Conservation (phyloP, 1,284 basidiomycete species). For the Trichosporon ovoides region DNA sequence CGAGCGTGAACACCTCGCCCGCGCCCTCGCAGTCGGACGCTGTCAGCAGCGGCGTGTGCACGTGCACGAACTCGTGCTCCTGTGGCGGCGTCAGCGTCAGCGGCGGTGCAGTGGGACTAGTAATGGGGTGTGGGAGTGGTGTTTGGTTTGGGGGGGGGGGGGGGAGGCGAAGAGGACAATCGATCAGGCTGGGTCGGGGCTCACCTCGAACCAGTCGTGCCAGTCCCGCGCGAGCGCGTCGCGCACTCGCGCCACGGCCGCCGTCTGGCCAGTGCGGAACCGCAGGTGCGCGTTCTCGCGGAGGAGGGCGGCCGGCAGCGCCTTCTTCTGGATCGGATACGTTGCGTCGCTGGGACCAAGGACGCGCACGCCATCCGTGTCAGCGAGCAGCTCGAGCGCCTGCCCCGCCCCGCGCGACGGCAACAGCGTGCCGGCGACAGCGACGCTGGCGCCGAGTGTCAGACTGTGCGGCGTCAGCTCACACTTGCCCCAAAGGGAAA, state of each 20-base stretch:
- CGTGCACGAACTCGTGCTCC: slow-evolving; percentile 70
- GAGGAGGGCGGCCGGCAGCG: slow-evolving; percentile 66
- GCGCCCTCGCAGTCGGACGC: slow-evolving; percentile 95
- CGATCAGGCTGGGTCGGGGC: too few relatives aligned
- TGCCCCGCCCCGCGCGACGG: slow-evolving; percentile 65
- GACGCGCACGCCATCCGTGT: slow-evolving; percentile 60
- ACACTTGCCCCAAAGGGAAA: background rate
- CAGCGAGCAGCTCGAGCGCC: slow-evolving; percentile 59
- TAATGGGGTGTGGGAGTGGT: background rate
- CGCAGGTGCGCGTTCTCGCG: slow-evolving; percentile 78
- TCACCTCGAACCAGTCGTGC: slow-evolving; percentile 65
- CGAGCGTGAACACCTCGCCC: slow-evolving; percentile 80
- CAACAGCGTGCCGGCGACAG: slow-evolving; percentile 61
- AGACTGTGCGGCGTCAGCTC: slow-evolving; percentile 39
- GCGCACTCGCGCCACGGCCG: slow-evolving; percentile 69
- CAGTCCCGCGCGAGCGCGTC: slow-evolving; percentile 56
- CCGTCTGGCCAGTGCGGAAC: slow-evolving; percentile 65
- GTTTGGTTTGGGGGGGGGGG: background rate
- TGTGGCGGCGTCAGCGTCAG: slow-evolving; percentile 38
- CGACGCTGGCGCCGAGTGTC: slow-evolving; percentile 67
- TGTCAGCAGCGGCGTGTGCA: slow-evolving; percentile 82
- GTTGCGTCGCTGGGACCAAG: slow-evolving; percentile 72
- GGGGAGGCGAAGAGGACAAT: too few relatives aligned
- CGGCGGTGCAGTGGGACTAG: background rate
- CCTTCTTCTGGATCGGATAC: slow-evolving; percentile 84